Conservation (phyloP, 805 yeast genomes). For the Candida anglica region DNA sequence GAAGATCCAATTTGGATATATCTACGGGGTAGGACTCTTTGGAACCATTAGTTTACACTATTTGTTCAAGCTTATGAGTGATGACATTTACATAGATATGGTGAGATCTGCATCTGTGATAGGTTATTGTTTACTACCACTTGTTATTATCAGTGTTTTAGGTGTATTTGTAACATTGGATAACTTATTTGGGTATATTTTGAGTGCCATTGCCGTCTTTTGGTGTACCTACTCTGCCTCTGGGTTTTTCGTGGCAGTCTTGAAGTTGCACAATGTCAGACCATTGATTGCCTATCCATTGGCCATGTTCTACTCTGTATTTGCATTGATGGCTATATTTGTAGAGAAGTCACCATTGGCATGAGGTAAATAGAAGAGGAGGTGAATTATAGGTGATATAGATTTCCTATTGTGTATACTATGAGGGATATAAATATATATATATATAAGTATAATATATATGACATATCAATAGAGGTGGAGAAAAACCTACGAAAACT, state of each 20-base stretch:
- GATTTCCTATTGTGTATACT: too few species aligned
- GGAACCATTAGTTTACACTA: conserved; percentile 84
- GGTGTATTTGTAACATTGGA: conserved; percentile 68
- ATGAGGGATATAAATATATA: too few species aligned
- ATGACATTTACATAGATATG: conserved; percentile 49
- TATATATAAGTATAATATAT: too few species aligned
- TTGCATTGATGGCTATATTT: conserved; percentile 94
- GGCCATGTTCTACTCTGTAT: conserved; percentile 84
- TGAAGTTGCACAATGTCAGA: conserved; percentile 81
- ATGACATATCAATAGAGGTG: too few species aligned
- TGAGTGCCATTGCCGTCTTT: conserved; percentile 62
- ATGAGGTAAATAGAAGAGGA: not conserved
- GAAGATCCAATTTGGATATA: conserved; percentile 93
- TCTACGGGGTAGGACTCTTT: conserved; percentile 91
- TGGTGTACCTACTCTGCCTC: conserved; percentile 96
- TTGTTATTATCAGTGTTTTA: conserved; percentile 71
- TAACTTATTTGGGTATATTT: conserved; percentile 65
- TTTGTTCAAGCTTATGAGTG: conserved; percentile 84
- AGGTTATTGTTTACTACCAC: conserved; percentile 90
- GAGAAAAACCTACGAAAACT: too few species aligned
- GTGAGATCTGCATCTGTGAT: conserved; percentile 82
- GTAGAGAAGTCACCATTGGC: conserved; percentile 38
- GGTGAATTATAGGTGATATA: not conserved
- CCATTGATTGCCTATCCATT: conserved; percentile 91
- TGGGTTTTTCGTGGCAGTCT: conserved; percentile 83